A percentile compares a stretch with the other conserved stretches of the same genome.
These are phyloP conservation scores for Erythrophleum fordii DNA, from an alignment of 306 rosid genomes.

Conservation along the genomic window DNA sequence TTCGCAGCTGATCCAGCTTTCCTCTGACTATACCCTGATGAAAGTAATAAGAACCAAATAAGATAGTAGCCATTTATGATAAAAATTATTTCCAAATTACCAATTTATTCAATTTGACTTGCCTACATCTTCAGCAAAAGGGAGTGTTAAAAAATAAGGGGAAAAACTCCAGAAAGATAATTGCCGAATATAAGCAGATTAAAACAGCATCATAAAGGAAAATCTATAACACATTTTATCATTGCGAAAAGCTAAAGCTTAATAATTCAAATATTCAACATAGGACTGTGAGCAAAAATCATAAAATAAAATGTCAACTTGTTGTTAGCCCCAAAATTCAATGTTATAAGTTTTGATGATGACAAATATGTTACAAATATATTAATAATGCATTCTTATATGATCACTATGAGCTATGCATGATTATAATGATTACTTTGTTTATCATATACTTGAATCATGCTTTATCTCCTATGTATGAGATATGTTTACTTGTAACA, in stretches of 20 bases:
- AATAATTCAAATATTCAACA: neutral
- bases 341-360: no score
- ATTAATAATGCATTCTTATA: no score
- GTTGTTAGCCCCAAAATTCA: neutral
- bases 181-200: neutral
- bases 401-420: no score
- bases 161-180: neutral
- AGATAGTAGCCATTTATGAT: constrained; percentile 31
- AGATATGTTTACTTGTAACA: no score
- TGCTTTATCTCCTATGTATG: no score
- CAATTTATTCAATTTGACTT: constrained; percentile 15
- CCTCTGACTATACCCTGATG: constrained; percentile 92
- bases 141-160: neutral
- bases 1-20: constrained; percentile 87
- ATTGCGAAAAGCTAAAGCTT: neutral
- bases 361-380: no score
- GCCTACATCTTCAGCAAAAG: neutral
- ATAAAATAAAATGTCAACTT: neutral
- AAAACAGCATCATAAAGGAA: neutral
- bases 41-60: constrained; percentile 21
- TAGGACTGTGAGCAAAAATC: neutral
- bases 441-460: no score
- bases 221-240: neutral
- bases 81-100: constrained; percentile 27
- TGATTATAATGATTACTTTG: no score